Evolutionary conservation across 805 yeast genomes (phyloP).

Genomic region (Yamadazyma philogaea): DNA sequence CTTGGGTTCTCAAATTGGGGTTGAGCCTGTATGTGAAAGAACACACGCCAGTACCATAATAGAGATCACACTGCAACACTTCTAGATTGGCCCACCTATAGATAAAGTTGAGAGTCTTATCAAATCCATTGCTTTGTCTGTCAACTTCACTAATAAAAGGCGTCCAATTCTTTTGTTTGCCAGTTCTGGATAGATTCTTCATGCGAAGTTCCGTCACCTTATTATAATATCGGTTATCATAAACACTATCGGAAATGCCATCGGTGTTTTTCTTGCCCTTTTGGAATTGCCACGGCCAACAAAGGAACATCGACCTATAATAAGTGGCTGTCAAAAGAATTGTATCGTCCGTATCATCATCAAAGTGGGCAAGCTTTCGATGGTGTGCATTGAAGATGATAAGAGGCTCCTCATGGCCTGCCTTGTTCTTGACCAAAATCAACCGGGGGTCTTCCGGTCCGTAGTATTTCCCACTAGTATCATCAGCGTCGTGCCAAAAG

Average conservation of each 20-base stretch:
- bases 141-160: conserved; percentile 31
- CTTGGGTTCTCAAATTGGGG: conserved; percentile 5
- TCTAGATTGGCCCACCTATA: conserved; percentile 30
- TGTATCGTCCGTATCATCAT: conserved; percentile 15
- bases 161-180: conserved; percentile 39
- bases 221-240: conserved; percentile 18
- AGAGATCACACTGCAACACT: conserved; percentile 17
- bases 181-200: conserved; percentile 13
- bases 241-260: conserved; percentile 15
- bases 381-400: conserved; percentile 39
- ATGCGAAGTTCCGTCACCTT: conserved; percentile 20
- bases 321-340: conserved; percentile 12
- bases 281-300: conserved; percentile 37
- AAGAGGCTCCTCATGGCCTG: conserved; percentile 45
- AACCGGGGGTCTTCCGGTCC: conserved; percentile 56
- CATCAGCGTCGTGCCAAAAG: conserved; percentile 26
- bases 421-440: conserved; percentile 29
- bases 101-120: conserved; percentile 24
- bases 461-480: conserved; percentile 20
- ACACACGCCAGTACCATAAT: conserved; percentile 15
- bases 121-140: conserved; percentile 19
- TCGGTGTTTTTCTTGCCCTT: conserved; percentile 23
- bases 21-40: conserved; percentile 12
- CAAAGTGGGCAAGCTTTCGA: conserved; percentile 15
- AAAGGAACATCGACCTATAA: conserved; percentile 29